These are phyloP conservation scores for Allantophomopsis lycopodina DNA, from an alignment of 2,329 filamentous ascomycete genomes.

Conservation along the genomic window DNA sequence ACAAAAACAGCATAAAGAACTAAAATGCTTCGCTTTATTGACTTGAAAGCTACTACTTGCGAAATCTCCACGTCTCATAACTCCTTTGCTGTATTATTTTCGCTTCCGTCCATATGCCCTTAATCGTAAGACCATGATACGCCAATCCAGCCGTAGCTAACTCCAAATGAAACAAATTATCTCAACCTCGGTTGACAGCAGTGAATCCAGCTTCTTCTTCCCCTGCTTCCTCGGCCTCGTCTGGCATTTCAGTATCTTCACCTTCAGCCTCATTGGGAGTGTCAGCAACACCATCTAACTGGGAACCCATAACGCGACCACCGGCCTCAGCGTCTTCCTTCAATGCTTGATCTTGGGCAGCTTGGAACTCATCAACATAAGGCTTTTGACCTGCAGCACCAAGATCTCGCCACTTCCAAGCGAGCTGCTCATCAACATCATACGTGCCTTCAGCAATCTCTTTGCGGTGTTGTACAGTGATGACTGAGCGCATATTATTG, in stretches of 20 bases:
- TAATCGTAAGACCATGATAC: no score
- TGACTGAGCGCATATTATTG: conserved; percentile 10
- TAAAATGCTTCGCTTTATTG: no score
- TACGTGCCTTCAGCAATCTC: conserved; percentile 12
- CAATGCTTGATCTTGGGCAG: conserved; percentile 7
- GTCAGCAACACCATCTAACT: conserved; percentile 15
- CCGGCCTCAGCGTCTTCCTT: conserved; percentile 9
- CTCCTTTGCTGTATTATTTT: no score
- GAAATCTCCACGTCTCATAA: no score
- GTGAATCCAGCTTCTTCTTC: conserved; percentile 13
- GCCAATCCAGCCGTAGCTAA: no score
- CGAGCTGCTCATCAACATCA: conserved; percentile 14
- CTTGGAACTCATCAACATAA: conserved; percentile 4
- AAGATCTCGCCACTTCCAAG: conserved; percentile 13
- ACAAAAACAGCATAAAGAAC: no score
- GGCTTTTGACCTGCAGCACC: conserved; percentile 6
- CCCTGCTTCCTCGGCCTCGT: conserved; percentile 3
- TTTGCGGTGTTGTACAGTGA: conserved; percentile 10
- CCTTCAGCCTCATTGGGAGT: conserved; percentile 21
- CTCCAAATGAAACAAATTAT: background rate
- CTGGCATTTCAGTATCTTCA: conserved; percentile 1
- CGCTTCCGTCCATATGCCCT: no score
- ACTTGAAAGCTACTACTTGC: no score
- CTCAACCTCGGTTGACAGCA: conserved; percentile 11
- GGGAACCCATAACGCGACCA: background rate